phyloP scores from a whole-genome alignment of 2,329 filamentous ascomycete genomes.

The Arthrocladium fulminans region DNA sequence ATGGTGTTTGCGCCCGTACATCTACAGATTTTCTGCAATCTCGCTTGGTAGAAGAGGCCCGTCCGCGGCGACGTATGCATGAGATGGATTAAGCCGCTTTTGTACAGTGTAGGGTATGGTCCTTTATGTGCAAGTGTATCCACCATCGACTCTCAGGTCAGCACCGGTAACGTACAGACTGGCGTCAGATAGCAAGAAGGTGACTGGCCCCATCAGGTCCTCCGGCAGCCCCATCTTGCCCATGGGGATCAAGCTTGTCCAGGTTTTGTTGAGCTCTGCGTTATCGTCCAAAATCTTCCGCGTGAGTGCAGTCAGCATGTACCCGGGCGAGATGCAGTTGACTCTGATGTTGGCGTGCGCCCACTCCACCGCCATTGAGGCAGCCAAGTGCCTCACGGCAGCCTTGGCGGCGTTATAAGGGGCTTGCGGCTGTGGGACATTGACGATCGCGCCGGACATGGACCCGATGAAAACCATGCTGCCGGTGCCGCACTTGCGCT shows the following conservation, averaged over 20 bases:
- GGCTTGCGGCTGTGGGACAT: conserved; percentile 86
- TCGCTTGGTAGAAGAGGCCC: too few relatives aligned
- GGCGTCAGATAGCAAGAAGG: conserved; percentile 75
- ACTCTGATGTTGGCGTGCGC: conserved; percentile 78
- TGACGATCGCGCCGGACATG: conserved; percentile 91
- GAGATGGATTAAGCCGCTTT: too few relatives aligned
- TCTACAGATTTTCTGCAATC: too few relatives aligned
- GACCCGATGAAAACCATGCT: conserved; percentile 92
- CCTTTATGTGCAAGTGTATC: conserved; percentile 29
- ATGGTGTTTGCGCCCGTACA: too few relatives aligned
- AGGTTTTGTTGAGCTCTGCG: conserved; percentile 78
- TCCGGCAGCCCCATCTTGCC: conserved; percentile 89
- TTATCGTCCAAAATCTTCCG: conserved; percentile 92
- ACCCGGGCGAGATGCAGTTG: conserved; percentile 90
- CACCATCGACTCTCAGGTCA: conserved; percentile 74
- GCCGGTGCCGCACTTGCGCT: conserved; percentile 59
- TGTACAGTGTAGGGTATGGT: too few relatives aligned
- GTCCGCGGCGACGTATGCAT: too few relatives aligned
- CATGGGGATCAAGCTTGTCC: conserved; percentile 84
- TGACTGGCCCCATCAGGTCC: conserved; percentile 87
- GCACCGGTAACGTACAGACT: conserved; percentile 65
- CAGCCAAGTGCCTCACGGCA: conserved; percentile 77
- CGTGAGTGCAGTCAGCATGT: conserved; percentile 93
- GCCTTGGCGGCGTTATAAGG: conserved; percentile 93
- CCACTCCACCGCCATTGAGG: conserved; percentile 90